phyloP scores from a whole-genome alignment of 148 eudicot genomes.

The Suaeda aralocaspica region DNA sequence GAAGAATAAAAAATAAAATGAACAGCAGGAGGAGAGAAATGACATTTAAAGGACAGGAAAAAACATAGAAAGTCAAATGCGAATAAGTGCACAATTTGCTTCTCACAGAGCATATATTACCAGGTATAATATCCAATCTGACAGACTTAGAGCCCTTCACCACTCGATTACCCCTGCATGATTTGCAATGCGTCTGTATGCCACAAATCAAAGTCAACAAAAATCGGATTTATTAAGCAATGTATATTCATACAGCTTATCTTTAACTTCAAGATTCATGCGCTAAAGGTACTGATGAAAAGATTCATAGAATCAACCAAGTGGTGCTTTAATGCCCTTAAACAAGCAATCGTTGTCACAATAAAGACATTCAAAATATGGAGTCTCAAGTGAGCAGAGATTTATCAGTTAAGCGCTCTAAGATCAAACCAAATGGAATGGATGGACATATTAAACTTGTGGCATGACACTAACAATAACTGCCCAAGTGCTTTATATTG shows the following conservation, averaged over 20 bases:
- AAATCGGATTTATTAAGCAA: conserved; percentile 1
- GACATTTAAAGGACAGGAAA: not conserved
- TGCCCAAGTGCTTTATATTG: no score
- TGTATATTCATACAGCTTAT: not conserved
- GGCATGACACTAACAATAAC: no score
- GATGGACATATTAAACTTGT: no score
- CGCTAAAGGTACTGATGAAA: not conserved
- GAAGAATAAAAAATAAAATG: not conserved
- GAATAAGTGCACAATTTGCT: not conserved
- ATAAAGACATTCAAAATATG: no score
- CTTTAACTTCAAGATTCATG: not conserved
- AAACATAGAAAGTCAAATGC: not conserved
- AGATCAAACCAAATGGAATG: no score
- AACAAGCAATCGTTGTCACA: no score
- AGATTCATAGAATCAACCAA: not conserved
- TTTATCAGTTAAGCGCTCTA: no score
- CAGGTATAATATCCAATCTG: conserved; percentile 38
- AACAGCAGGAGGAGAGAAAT: not conserved
- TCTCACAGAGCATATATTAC: conserved; percentile 21
- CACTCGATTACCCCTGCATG: conserved; percentile 40
- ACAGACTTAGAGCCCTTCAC: conserved; percentile 38
- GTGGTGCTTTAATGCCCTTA: no score
- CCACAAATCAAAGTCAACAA: conserved; percentile 2
- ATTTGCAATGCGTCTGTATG: conserved; percentile 33
- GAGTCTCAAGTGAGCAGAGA: no score